A percentile compares a stretch with the other conserved stretches of the same genome.
These are phyloP conservation scores for Thielaviopsis punctulata DNA, from an alignment of 2,329 filamentous ascomycete genomes.

Conservation along the genomic window DNA sequence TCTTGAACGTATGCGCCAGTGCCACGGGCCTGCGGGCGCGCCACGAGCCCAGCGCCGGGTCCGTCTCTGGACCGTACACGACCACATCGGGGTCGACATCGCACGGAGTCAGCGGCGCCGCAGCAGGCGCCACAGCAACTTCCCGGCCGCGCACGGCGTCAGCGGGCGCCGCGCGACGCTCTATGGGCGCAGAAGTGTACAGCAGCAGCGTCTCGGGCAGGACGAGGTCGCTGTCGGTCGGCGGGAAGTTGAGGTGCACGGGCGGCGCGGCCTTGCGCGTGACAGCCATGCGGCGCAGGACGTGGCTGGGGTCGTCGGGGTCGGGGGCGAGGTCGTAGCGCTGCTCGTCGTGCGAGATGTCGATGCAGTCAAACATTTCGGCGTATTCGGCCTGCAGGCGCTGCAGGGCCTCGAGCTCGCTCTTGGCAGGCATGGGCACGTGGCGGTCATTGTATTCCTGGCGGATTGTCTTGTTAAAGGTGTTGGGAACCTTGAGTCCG, in stretches of 20 bases:
- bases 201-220: constrained; percentile 33
- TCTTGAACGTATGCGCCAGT: constrained; percentile 5
- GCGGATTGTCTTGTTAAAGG: constrained; percentile 21
- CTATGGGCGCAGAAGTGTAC: constrained; percentile 30
- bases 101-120: constrained; percentile 26
- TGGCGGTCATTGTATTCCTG: constrained; percentile 2
- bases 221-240: constrained; percentile 27
- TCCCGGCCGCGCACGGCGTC: constrained; percentile 25
- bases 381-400: not conserved
- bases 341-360: constrained; percentile 10
- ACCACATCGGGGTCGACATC: constrained; percentile 31
- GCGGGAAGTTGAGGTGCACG: constrained; percentile 30
- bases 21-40: not conserved
- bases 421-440: not conserved
- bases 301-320: constrained; percentile 4
- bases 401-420: constrained; percentile 1
- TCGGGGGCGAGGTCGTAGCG: not conserved
- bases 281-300: not conserved
- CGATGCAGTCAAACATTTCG: constrained; percentile 3
- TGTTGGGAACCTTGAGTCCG: constrained; percentile 27
- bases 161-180: constrained; percentile 20
- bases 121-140: constrained; percentile 18
- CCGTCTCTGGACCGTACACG: constrained; percentile 19
- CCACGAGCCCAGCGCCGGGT: not conserved
- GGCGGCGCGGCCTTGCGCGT: constrained; percentile 19